Evolutionary conservation across 2,329 filamentous ascomycete genomes (phyloP), one percentile per base, ranked within the genome.

Genomic region (Fusarium piperis): DNA sequence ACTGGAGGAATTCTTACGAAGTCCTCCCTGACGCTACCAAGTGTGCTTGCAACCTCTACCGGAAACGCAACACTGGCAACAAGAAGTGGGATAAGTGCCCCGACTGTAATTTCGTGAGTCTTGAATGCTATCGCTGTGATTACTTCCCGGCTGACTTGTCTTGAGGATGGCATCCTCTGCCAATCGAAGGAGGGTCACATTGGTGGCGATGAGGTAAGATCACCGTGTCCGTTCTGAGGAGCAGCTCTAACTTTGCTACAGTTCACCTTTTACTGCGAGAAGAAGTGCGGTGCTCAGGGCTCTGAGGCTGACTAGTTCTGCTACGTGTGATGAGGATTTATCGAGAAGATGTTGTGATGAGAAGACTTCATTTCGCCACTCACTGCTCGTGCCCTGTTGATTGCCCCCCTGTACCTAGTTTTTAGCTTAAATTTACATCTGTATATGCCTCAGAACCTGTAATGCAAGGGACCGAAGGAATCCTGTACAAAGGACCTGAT

Each of bases 31-130:
- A 48, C 32, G 60, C 64, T 3, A 67, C 64, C 1, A 15, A 20
- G 4, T 59, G 46, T 10, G 64, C 64, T 7, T 67, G 60, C 30
- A 35, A 35, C n/a, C 35, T 26, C 20, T 67, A 64, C 36, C 38
- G 18, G 3, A 59, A 33, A 6, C 64, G 64, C 35, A 59, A 67
- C 38, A 64, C 64, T 26, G 56, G 62, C 3, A 53, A 28, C 10
- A 55, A 64, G 7, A 51, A 41, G 20, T 60, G 62, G 57, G 48
- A 65, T 13, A 55, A 30, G 15, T 65, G 57, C 39, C 62, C 57
- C n/a, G 57, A 65, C n/a, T 65, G 51, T 26, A 61, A 7, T 9
- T 55, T 55, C 6, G 57, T 65, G 32, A 56, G 56, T 30, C 26
- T 8, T 15, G 4, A 12, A 12, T 55, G 6, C 18, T 16, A 11